Conservation (phyloP, 257 asterid genomes). For the Solanum dulcamara region DNA sequence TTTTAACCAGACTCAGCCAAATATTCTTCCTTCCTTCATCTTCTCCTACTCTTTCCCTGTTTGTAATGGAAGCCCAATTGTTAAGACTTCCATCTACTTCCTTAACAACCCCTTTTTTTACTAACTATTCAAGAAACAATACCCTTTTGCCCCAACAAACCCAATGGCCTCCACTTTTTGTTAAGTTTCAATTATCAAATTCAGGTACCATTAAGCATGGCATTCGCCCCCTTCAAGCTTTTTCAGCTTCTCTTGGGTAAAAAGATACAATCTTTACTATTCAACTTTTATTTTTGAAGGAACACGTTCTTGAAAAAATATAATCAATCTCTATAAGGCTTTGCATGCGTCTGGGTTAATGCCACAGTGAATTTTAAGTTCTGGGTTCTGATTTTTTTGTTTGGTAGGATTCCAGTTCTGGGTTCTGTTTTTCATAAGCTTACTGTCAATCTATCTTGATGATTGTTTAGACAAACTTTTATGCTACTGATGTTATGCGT, state of each 20-base stretch:
- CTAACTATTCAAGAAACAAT: slow-evolving; percentile 13
- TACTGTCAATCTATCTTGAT: background rate
- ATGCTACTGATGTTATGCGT: background rate
- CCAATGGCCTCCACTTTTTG: slow-evolving; percentile 9
- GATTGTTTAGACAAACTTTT: background rate
- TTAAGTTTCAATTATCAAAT: slow-evolving; percentile 9
- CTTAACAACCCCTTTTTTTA: background rate
- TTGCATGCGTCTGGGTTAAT: background rate
- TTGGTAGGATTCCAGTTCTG: background rate
- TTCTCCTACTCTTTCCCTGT: background rate
- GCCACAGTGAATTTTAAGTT: background rate
- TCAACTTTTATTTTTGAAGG: background rate
- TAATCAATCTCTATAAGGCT: background rate
- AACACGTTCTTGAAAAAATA: background rate
- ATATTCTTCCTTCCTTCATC: background rate
- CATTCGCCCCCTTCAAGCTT: slow-evolving; percentile 34
- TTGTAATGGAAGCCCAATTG: slow-evolving; percentile 45
- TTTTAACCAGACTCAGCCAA: too few relatives aligned
- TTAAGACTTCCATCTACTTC: slow-evolving; percentile 28
- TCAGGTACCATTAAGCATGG: slow-evolving; percentile 8
- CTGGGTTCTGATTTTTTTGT: background rate
- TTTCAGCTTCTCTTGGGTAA: slow-evolving; percentile 39
- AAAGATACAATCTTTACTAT: background rate
- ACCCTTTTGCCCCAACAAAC: background rate
- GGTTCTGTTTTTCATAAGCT: background rate